phyloP scores from a whole-genome alignment of 192 early-diverging fungal species.

The Coemansia reversa region DNA sequence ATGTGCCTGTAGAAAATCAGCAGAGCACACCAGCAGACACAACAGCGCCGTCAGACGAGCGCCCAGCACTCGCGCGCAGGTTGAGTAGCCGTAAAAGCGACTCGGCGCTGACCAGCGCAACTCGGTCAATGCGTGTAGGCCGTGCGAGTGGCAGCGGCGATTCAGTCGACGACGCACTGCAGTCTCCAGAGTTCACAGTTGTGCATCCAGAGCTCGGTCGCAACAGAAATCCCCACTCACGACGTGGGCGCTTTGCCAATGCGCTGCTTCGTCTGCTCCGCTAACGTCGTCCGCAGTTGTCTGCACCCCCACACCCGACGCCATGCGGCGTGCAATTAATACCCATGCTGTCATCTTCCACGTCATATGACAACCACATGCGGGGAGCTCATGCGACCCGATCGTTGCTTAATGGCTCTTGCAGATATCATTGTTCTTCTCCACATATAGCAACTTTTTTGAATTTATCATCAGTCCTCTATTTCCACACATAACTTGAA shows the following conservation, averaged over 20 bases:
- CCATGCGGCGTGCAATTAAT: background rate
- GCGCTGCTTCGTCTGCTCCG: constrained; percentile 14
- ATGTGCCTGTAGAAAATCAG: background rate
- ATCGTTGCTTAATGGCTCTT: background rate
- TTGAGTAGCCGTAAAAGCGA: constrained; percentile 51
- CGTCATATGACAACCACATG: background rate
- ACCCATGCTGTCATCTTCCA: background rate
- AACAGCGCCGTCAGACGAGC: constrained; percentile 2
- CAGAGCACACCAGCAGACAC: constrained; percentile 7
- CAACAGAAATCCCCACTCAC: constrained; percentile 26
- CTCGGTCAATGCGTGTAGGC: constrained; percentile 31
- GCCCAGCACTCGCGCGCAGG: constrained; percentile 32
- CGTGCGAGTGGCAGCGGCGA: constrained; percentile 6
- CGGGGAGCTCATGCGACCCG: background rate
- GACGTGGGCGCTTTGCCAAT: constrained; percentile 39
- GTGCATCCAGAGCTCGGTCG: constrained; percentile 33
- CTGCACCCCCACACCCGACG: background rate
- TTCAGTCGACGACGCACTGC: constrained; percentile 35
- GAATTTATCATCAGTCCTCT: background rate
- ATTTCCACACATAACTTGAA: background rate
- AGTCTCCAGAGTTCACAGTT: constrained; percentile 53
- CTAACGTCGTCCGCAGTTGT: background rate
- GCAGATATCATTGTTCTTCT: background rate
- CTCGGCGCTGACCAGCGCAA: constrained; percentile 46
- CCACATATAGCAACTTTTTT: background rate